A percentile compares a stretch with the other conserved stretches of the same genome.
These are phyloP conservation scores for Penicillium corylophilum DNA, from an alignment of 2,329 filamentous ascomycete species.

Conservation along the genomic window DNA sequence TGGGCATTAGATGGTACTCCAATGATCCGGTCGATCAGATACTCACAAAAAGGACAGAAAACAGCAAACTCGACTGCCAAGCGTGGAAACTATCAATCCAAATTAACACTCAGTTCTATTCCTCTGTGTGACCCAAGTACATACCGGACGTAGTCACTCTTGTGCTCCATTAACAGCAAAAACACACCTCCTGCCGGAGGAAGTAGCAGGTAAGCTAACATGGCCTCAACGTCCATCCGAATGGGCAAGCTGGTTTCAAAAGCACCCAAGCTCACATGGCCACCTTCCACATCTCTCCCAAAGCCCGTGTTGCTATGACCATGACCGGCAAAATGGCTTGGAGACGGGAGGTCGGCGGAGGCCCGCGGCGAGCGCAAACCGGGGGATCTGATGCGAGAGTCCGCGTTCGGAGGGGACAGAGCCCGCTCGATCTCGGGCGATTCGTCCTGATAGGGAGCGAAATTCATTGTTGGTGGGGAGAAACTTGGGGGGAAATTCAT, in stretches of 20 bases:
- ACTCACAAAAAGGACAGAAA: constrained; percentile 64
- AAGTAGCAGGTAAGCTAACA: constrained; percentile 79
- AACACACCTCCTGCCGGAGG: constrained; percentile 85
- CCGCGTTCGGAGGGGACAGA: constrained; percentile 66
- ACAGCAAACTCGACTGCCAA: constrained; percentile 87
- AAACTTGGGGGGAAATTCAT: constrained; percentile 1
- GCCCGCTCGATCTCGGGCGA: constrained; percentile 81
- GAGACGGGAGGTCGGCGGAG: constrained; percentile 40
- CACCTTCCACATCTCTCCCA: constrained; percentile 44
- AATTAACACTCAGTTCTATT: not conserved
- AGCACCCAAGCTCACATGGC: constrained; percentile 67
- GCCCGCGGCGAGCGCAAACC: constrained; percentile 55
- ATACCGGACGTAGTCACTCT: constrained; percentile 94
- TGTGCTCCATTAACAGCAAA: constrained; percentile 81
- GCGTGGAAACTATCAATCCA: constrained; percentile 72
- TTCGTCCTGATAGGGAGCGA: constrained; percentile 93
- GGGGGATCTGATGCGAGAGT: constrained; percentile 53
- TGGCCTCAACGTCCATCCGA: constrained; percentile 85
- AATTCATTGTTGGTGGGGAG: constrained; percentile 65
- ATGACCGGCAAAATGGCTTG: constrained; percentile 40
- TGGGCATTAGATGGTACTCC: constrained; percentile 4
- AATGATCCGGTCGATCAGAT: not conserved
- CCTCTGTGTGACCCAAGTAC: constrained; percentile 7
- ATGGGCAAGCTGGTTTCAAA: constrained; percentile 90
- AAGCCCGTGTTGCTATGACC: constrained; percentile 43